Conservation (phyloP, 148 eudicot genomes). For the Fagopyrum tataricum region DNA sequence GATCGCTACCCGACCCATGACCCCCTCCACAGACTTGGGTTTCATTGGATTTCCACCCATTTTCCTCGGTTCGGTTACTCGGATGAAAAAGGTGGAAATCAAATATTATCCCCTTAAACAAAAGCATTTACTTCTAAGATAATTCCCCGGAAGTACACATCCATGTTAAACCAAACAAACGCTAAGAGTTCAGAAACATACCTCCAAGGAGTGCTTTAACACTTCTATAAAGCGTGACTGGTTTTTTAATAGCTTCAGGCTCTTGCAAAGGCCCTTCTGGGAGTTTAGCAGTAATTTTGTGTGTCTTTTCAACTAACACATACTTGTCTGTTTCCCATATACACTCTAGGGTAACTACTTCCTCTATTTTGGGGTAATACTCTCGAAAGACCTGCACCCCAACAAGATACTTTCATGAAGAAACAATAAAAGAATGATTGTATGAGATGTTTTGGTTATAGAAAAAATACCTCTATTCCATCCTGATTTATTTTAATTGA, state of each 20-base stretch:
- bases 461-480: slow-evolving; percentile 60
- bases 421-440: slow-evolving; percentile 5
- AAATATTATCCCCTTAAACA: too few relatives aligned
- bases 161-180: too few relatives aligned
- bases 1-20: too few relatives aligned
- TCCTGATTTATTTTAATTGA: slow-evolving; percentile 70
- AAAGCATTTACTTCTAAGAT: too few relatives aligned
- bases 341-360: slow-evolving; percentile 42
- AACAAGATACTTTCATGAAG: not conserved
- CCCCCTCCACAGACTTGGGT: too few relatives aligned
- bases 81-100: too few relatives aligned
- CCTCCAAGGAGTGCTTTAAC: slow-evolving; percentile 65
- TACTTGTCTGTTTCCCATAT: slow-evolving; percentile 75
- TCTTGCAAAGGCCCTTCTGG: slow-evolving; percentile 28
- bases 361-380: slow-evolving; percentile 65
- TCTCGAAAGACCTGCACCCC: slow-evolving; percentile 75
- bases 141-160: too few relatives aligned
- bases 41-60: too few relatives aligned
- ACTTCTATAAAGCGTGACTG: slow-evolving; percentile 46
- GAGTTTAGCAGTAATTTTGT: slow-evolving; percentile 20
- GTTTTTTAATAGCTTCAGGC: slow-evolving; percentile 23
- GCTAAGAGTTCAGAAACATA: slow-evolving; percentile 10
- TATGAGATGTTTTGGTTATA: not conserved
- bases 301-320: slow-evolving; percentile 44
- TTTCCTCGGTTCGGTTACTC: too few relatives aligned